Percentiles rank a stretch among this genome's conserved stretches.
Conservation (phyloP, 192 early-diverging fungal genomes). For the Chytriomyces sp. region DNA sequence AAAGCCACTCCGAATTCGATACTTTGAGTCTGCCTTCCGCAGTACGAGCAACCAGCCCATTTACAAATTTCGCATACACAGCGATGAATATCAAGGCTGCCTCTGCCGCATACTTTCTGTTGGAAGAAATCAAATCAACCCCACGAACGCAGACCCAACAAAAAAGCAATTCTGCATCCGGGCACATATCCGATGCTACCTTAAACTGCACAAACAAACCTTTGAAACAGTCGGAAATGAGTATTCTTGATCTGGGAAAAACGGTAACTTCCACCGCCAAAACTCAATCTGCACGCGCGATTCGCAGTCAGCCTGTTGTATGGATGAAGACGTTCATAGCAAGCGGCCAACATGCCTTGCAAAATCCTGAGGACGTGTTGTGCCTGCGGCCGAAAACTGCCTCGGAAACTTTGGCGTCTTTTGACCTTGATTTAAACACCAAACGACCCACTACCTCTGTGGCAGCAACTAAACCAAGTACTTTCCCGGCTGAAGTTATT, state of each 20-base stretch:
- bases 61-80: background rate
- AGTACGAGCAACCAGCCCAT: background rate
- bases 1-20: background rate
- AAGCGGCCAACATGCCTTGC: background rate
- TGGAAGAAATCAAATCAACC: background rate
- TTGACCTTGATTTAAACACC: background rate
- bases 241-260: conserved; percentile 19
- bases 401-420: background rate
- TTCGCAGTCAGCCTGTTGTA: conserved; percentile 1
- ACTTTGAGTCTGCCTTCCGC: background rate
- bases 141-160: no score
- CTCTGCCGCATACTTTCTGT: background rate
- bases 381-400: conserved; percentile 6
- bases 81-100: background rate
- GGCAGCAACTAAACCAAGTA: background rate
- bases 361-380: background rate
- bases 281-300: background rate
- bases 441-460: background rate
- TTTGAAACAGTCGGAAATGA: background rate
- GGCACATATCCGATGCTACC: background rate
- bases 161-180: no score
- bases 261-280: background rate
- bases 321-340: conserved; percentile 9
- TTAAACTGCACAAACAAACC: background rate
- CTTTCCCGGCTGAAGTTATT: background rate